Conservation (phyloP, 495 filamentous ascomycete genomes). For the Friedmanniomyces endolithicus region DNA sequence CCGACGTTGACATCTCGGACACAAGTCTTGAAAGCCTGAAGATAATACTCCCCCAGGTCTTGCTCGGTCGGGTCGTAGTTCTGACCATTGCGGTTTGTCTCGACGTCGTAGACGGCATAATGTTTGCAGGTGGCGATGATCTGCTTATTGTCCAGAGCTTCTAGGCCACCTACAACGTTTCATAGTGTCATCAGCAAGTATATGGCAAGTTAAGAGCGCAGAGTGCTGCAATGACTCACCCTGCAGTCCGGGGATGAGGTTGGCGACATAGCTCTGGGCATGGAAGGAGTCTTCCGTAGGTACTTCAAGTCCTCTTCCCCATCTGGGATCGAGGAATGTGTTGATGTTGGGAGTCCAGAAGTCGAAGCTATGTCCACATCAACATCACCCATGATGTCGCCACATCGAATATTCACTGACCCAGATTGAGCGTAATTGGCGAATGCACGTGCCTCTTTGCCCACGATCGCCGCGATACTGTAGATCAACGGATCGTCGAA, state of each 20-base stretch:
- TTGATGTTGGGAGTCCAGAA: slow-evolving; percentile 50
- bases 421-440: slow-evolving; percentile 47
- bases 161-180: background rate
- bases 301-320: slow-evolving; percentile 42
- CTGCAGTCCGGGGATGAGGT: slow-evolving; percentile 50
- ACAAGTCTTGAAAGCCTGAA: slow-evolving; percentile 12
- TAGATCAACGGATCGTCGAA: slow-evolving; percentile 49
- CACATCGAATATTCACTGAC: slow-evolving; percentile 6
- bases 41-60: slow-evolving; percentile 19
- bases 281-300: slow-evolving; percentile 42
- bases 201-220: slow-evolving; percentile 13
- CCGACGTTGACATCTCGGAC: slow-evolving; percentile 13
- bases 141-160: slow-evolving; percentile 7
- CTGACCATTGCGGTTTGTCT: slow-evolving; percentile 30
- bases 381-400: background rate
- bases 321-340: slow-evolving; percentile 48
- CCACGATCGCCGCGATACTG: slow-evolving; percentile 43
- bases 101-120: slow-evolving; percentile 41
- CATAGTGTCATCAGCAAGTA: too few relatives aligned
- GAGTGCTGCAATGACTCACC: slow-evolving; percentile 22
- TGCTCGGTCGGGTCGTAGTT: slow-evolving; percentile 18
- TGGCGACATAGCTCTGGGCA: slow-evolving; percentile 44
- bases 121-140: slow-evolving; percentile 16
- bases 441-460: slow-evolving; percentile 55
- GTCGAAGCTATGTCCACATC: background rate